Conservation (phyloP, 164 flowering plant genomes). For the Cinnamomum chago region DNA sequence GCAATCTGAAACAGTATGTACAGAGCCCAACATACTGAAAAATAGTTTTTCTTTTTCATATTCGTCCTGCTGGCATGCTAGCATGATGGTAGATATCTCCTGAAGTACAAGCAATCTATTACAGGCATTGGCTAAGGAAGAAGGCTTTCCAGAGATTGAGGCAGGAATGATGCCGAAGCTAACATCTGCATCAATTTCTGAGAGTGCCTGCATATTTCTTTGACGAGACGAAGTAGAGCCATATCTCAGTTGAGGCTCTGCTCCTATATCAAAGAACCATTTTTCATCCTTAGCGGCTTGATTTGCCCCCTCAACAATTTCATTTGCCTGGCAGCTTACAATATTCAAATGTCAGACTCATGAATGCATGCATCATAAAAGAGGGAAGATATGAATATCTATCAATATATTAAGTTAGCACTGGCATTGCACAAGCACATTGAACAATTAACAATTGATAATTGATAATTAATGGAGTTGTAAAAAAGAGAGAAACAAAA, state of each 20-base stretch:
- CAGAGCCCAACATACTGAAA: slow-evolving; percentile 66
- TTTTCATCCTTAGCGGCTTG: slow-evolving; percentile 28
- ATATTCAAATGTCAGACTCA: slow-evolving; percentile 10
- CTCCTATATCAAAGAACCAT: slow-evolving; percentile 24
- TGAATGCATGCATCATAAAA: background rate
- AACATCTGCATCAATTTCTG: slow-evolving; percentile 34
- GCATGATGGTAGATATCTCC: slow-evolving; percentile 40
- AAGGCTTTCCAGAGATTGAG: slow-evolving; percentile 26
- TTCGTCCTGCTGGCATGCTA: slow-evolving; percentile 27
- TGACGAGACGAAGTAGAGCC: slow-evolving; percentile 13
- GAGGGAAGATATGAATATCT: background rate
- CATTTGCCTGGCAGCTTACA: slow-evolving; percentile 57
- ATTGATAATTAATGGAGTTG: background rate
- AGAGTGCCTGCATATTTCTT: slow-evolving; percentile 15
- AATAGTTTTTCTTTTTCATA: slow-evolving; percentile 43
- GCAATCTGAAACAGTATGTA: slow-evolving; percentile 56
- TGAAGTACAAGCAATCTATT: slow-evolving; percentile 55
- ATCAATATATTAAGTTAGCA: background rate
- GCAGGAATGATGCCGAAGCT: slow-evolving; percentile 14
- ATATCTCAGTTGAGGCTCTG: slow-evolving; percentile 21
- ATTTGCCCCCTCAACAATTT: slow-evolving; percentile 36
- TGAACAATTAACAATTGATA: background rate
- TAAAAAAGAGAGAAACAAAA: background rate
- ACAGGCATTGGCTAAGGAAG: slow-evolving; percentile 27
- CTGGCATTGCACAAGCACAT: background rate